These are phyloP conservation scores for Babesia sp. DNA, from an alignment of 169 alveolate genomes.

Conservation along the genomic window DNA sequence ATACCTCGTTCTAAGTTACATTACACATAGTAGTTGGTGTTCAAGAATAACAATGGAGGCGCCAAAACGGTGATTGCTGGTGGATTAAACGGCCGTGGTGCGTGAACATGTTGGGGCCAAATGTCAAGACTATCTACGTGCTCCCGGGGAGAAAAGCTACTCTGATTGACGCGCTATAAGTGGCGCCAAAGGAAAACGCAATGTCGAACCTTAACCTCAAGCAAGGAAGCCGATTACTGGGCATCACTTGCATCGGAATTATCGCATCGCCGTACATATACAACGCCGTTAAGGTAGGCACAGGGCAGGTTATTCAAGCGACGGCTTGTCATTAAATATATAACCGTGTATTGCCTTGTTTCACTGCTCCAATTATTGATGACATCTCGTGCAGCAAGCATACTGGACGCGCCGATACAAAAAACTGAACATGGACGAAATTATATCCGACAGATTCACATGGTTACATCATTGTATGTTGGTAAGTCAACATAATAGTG, in stretches of 20 bases:
- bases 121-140: not conserved
- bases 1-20: too few species aligned
- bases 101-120: not conserved
- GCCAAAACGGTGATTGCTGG: too few species aligned
- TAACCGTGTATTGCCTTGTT: not conserved
- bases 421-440: slow-evolving; percentile 75
- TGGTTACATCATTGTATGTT: slow-evolving; percentile 80
- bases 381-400: slow-evolving; percentile 52
- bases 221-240: slow-evolving; percentile 28
- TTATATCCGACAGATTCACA: slow-evolving; percentile 75
- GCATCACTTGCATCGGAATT: slow-evolving; percentile 8
- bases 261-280: slow-evolving; percentile 35
- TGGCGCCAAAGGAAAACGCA: not conserved
- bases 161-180: not conserved
- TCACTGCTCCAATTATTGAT: not conserved
- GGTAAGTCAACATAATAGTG: slow-evolving; percentile 50
- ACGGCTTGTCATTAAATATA: not conserved
- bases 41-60: too few species aligned
- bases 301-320: not conserved
- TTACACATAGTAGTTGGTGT: too few species aligned
- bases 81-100: not conserved
- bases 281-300: slow-evolving; percentile 13
- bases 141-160: too few species aligned
- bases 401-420: slow-evolving; percentile 76
- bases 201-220: slow-evolving; percentile 4